A percentile compares a stretch with the other conserved stretches of the same genome.
Conservation (phyloP, 2,329 filamentous ascomycete species). For the Furcasterigmium furcatum region DNA sequence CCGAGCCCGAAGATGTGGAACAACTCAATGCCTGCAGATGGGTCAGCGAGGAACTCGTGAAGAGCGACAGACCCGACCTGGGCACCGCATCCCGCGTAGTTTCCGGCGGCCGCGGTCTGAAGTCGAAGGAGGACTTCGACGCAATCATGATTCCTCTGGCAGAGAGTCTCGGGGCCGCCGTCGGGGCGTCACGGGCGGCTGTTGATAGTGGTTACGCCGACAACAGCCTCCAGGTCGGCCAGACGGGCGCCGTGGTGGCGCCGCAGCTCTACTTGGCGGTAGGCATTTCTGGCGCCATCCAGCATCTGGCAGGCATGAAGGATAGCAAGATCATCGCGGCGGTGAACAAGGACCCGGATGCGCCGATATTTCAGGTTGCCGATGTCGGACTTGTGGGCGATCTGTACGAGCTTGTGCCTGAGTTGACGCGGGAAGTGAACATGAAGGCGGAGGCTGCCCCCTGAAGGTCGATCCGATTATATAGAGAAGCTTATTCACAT, state of each 20-base stretch:
- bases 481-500: neutral
- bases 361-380: slow-evolving; percentile 96
- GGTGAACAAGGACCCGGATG: slow-evolving; percentile 97
- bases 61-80: slow-evolving; percentile 91
- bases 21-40: slow-evolving; percentile 65
- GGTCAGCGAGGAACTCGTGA: slow-evolving; percentile 89
- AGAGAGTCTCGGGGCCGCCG: slow-evolving; percentile 86
- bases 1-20: slow-evolving; percentile 71
- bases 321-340: slow-evolving; percentile 99
- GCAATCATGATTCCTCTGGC: slow-evolving; percentile 87
- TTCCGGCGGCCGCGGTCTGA: slow-evolving; percentile 88
- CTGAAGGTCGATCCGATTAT: slow-evolving; percentile 1
- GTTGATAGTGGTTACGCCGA: slow-evolving; percentile 97
- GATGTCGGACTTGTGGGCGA: slow-evolving; percentile 95
- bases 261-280: slow-evolving; percentile 93
- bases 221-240: slow-evolving; percentile 96
- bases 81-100: slow-evolving; percentile 87
- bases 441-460: slow-evolving; percentile 2
- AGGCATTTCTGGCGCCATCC: slow-evolving; percentile 95
- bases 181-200: slow-evolving; percentile 92
- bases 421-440: slow-evolving; percentile 94
- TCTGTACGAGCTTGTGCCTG: slow-evolving; percentile 91
- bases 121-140: slow-evolving; percentile 98
- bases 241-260: slow-evolving; percentile 98
- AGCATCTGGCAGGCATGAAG: slow-evolving; percentile 99